These are phyloP conservation scores for Pseudogymnoascus pannorum DNA, from an alignment of 2,329 filamentous ascomycete species.

Conservation along the genomic window DNA sequence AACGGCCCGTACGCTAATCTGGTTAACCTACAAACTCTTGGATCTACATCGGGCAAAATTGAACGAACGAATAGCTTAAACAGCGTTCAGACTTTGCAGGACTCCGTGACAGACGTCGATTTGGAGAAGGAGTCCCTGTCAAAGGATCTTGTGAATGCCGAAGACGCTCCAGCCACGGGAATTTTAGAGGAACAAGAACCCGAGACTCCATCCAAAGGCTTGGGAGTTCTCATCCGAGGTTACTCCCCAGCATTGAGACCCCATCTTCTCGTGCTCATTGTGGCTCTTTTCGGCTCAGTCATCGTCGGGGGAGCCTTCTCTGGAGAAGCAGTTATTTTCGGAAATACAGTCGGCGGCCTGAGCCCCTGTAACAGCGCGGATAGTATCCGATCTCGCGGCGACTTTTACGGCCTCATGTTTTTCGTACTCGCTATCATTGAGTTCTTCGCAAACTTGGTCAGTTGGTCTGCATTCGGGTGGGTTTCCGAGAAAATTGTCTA, in stretches of 20 bases:
- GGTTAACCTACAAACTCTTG: conserved; percentile 32
- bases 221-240: conserved; percentile 14
- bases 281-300: conserved; percentile 37
- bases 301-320: conserved; percentile 50
- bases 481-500: conserved; percentile 59
- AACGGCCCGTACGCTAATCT: conserved; percentile 43
- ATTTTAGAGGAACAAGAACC: conserved; percentile 12
- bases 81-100: conserved; percentile 11
- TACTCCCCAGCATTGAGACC: conserved; percentile 14
- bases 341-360: conserved; percentile 41
- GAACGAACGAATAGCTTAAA: conserved; percentile 14
- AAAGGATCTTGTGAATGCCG: conserved; percentile 9
- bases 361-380: conserved; percentile 37
- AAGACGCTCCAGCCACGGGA: conserved; percentile 22
- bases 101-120: conserved; percentile 13
- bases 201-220: conserved; percentile 15
- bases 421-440: conserved; percentile 49
- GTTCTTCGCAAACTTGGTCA: conserved; percentile 55
- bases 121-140: conserved; percentile 10
- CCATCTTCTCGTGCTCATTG: conserved; percentile 24
- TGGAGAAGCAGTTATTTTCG: conserved; percentile 49
- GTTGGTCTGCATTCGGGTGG: conserved; percentile 45
- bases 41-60: conserved; percentile 14
- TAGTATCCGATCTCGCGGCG: conserved; percentile 23
- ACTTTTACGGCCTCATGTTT: conserved; percentile 34